These are phyloP conservation scores for Phialocephala sp. DNA, from an alignment of 2,329 filamentous ascomycete species.

Conservation along the genomic window DNA sequence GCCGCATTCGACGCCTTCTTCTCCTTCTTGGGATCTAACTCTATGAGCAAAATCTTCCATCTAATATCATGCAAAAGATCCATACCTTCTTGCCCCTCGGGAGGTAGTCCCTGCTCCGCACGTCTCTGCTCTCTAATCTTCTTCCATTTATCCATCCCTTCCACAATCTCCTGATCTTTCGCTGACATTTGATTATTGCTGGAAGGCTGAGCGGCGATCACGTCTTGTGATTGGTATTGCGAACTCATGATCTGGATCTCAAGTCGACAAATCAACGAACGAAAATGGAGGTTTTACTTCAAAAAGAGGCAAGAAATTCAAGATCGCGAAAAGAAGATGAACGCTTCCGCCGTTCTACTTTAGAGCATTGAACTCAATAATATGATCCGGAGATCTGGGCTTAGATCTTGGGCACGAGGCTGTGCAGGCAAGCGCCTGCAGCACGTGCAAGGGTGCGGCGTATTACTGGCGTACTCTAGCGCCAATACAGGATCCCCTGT, in stretches of 20 bases:
- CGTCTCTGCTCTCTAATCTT: slow-evolving; percentile 1
- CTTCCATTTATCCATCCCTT: slow-evolving; percentile 8
- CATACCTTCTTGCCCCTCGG: neutral
- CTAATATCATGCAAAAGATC: neutral
- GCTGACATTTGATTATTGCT: neutral
- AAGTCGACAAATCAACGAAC: neutral
- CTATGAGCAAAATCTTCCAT: neutral
- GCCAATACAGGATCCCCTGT: too few relatives aligned
- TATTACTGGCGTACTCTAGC: neutral
- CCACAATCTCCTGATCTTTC: slow-evolving; percentile 1
- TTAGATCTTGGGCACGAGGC: neutral
- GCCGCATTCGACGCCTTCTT: neutral
- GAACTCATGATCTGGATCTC: neutral
- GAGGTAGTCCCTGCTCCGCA: neutral
- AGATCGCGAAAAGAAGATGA: too few relatives aligned
- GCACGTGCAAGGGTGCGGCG: neutral
- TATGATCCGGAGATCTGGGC: neutral
- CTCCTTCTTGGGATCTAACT: slow-evolving; percentile 3
- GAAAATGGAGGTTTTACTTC: neutral
- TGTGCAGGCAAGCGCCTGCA: neutral
- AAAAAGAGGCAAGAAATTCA: too few relatives aligned
- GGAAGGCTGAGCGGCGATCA: neutral
- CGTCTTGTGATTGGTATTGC: neutral
- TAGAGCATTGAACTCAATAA: neutral
- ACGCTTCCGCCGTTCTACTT: too few relatives aligned